phyloP scores from a whole-genome alignment of 2,329 filamentous ascomycete species.

The Thielaviopsis punctulata region DNA sequence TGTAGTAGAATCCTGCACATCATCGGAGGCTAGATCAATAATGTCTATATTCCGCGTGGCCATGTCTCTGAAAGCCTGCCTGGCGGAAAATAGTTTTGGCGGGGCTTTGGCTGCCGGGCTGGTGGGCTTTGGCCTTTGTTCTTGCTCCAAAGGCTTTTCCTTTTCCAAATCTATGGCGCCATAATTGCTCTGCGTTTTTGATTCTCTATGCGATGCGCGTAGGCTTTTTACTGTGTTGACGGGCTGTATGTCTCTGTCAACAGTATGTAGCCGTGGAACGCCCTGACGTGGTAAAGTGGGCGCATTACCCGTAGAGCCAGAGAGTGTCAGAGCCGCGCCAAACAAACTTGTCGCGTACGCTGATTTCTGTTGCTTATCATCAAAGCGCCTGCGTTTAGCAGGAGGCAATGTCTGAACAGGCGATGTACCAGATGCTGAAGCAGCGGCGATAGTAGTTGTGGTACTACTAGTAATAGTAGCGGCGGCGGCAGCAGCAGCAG shows the following conservation, averaged over 20 bases:
- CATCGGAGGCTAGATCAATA: neutral
- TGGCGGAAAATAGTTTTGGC: neutral
- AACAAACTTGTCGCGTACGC: conserved; percentile 35
- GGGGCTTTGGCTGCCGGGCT: too few relatives aligned
- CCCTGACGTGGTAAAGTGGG: neutral
- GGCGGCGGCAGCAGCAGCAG: neutral
- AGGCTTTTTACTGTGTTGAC: neutral
- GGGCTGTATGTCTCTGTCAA: neutral
- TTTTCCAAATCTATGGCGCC: neutral
- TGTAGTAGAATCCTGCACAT: neutral
- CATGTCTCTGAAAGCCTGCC: neutral
- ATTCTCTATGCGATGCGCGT: conserved; percentile 1
- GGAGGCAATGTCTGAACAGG: neutral
- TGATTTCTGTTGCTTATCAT: conserved; percentile 21
- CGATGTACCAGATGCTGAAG: too few relatives aligned
- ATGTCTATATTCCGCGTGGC: neutral
- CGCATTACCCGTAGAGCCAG: neutral
- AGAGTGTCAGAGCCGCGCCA: conserved; percentile 27
- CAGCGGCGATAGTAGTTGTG: too few relatives aligned
- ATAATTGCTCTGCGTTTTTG: neutral
- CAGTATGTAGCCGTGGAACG: conserved; percentile 7
- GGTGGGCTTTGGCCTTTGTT: neutral
- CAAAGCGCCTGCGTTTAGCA: conserved; percentile 14
- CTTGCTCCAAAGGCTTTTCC: neutral
- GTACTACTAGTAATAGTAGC: too few relatives aligned